phyloP scores from a whole-genome alignment of 331 rosid species.

The Quercus lobata region DNA sequence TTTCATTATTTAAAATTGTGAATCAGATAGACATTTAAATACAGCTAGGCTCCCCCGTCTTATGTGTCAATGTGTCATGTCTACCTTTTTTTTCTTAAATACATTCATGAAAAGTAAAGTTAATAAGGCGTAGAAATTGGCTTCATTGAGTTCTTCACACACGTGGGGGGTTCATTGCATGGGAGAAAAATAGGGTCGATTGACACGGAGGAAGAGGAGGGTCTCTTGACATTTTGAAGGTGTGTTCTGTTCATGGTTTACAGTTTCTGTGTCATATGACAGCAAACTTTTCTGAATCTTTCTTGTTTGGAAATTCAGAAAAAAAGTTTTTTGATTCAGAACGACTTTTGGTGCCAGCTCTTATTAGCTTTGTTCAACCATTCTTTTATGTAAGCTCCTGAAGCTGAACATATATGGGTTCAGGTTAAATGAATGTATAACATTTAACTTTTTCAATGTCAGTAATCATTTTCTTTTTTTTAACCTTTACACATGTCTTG shows the following conservation, averaged over 20 bases:
- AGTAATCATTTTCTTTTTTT: not conserved
- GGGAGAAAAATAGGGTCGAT: not conserved
- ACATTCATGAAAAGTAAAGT: no score
- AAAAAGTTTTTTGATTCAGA: not conserved
- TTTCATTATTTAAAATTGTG: no score
- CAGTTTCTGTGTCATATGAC: not conserved
- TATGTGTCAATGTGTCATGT: no score
- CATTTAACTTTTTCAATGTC: not conserved
- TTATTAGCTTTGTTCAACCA: not conserved
- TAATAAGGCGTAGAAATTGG: no score
- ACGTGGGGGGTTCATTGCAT: no score
- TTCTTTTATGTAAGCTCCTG: not conserved
- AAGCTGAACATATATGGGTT: not conserved
- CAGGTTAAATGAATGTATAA: not conserved
- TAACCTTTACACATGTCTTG: not conserved
- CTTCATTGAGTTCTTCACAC: no score
- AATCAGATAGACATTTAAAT: no score
- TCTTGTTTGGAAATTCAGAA: not conserved
- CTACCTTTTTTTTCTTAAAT: no score
- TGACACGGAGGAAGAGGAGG: not conserved
- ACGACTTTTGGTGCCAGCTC: not conserved
- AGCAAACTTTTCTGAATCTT: not conserved
- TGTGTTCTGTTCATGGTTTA: not conserved
- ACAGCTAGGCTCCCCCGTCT: no score
- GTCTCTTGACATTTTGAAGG: not conserved